Evolutionary conservation across 352 stramenopile genomes (phyloP).

Genomic region (Pilasporangium apinafurcum): DNA sequence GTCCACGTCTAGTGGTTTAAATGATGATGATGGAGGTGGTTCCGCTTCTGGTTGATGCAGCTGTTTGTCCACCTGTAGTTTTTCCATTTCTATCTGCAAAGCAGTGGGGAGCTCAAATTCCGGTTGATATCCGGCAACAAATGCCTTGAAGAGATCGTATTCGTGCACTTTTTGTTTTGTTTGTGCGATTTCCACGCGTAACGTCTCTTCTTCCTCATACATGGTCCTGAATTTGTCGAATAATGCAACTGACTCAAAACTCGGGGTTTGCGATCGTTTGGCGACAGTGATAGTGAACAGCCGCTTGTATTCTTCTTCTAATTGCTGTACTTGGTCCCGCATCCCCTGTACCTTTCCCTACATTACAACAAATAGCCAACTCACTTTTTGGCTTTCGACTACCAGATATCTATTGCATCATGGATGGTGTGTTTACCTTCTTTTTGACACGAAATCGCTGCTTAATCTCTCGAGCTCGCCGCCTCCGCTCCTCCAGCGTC

Average conservation of each 20-base stretch:
- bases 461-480: no score
- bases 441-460: no score
- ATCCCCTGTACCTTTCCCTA: no score
- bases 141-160: conserved; percentile 33
- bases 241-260: no score
- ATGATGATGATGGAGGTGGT: no score
- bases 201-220: conserved; percentile 17
- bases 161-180: conserved; percentile 26
- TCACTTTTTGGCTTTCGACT: no score
- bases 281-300: conserved; percentile 11
- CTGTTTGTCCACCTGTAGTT: conserved; percentile 1
- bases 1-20: conserved; percentile 15
- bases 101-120: conserved; percentile 15
- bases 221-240: conserved; percentile 20
- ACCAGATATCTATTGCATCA: no score
- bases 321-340: conserved; percentile 21
- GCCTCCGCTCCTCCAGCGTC: no score
- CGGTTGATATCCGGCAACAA: conserved; percentile 20
- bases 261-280: conserved; percentile 10
- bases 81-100: no score
- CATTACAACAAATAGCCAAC: no score
- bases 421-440: no score
- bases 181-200: conserved; percentile 23
- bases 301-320: conserved; percentile 27
- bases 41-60: no score